These are phyloP conservation scores for Mycogone perniciosa DNA, from an alignment of 2,329 filamentous ascomycete species.

Conservation along the genomic window DNA sequence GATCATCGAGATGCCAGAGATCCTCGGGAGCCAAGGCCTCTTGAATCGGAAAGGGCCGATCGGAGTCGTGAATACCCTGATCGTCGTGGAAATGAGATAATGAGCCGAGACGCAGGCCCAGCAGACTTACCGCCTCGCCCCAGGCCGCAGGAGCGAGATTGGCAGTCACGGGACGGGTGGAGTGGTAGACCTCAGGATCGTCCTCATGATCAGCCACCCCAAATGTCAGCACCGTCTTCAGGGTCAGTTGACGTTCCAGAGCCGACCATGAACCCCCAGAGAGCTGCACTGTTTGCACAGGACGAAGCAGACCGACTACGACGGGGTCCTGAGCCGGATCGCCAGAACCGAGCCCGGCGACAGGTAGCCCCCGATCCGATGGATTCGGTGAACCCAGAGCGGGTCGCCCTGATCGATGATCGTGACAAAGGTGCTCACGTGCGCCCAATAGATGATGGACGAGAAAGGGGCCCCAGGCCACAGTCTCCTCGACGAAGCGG, in stretches of 20 bases:
- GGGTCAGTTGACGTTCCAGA: constrained; percentile 28
- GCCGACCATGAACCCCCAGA: constrained; percentile 49
- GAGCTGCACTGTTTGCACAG: constrained; percentile 43
- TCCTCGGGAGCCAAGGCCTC: constrained; percentile 29
- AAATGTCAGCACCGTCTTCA: constrained; percentile 20
- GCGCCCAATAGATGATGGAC: constrained; percentile 39
- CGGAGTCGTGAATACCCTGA: constrained; percentile 40
- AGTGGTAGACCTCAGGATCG: constrained; percentile 23
- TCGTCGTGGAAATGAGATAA: constrained; percentile 35
- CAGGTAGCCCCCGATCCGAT: constrained; percentile 22
- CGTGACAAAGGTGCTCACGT: constrained; percentile 26
- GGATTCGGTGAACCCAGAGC: constrained; percentile 42
- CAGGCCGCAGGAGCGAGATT: constrained; percentile 38
- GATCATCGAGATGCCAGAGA: constrained; percentile 32
- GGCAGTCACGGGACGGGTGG: constrained; percentile 27
- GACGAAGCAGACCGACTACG: constrained; percentile 23
- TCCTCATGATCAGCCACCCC: constrained; percentile 22
- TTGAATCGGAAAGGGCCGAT: constrained; percentile 36
- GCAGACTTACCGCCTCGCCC: constrained; percentile 30
- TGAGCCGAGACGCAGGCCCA: constrained; percentile 19
- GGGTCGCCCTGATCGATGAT: constrained; percentile 41
- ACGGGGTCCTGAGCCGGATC: constrained; percentile 26
- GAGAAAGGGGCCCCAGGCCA: constrained; percentile 34
- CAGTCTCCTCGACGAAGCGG: constrained; percentile 44
- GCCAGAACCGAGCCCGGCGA: constrained; percentile 23